These are phyloP conservation scores for Mycena venus DNA, from an alignment of 768 basidiomycete genomes.

Conservation along the genomic window DNA sequence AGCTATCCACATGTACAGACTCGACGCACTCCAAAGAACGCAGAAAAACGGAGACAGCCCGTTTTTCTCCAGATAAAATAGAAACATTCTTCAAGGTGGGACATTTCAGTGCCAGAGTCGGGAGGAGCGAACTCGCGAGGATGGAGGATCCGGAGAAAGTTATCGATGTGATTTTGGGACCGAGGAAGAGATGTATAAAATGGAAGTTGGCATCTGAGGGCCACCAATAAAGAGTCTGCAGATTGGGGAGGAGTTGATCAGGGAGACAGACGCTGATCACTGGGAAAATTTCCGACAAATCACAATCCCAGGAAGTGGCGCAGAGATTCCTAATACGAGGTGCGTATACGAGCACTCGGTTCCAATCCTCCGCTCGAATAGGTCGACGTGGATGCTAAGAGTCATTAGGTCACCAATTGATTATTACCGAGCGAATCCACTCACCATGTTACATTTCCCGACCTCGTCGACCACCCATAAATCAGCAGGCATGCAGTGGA, in stretches of 20 bases:
- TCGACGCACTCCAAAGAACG: slow-evolving; percentile 9
- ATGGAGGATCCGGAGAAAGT: slow-evolving; percentile 2
- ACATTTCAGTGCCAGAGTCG: slow-evolving; percentile 16
- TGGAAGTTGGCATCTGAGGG: not conserved
- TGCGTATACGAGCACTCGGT: not conserved
- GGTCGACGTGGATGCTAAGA: slow-evolving; percentile 2
- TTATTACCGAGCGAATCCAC: slow-evolving; percentile 7
- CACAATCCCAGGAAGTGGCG: not conserved
- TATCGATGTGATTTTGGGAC: slow-evolving; percentile 2
- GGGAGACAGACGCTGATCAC: slow-evolving; percentile 9
- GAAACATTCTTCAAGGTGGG: slow-evolving; percentile 7
- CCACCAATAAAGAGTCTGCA: slow-evolving; percentile 8
- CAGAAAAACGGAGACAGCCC: slow-evolving; percentile 6
- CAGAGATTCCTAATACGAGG: not conserved
- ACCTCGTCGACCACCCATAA: slow-evolving; percentile 1
- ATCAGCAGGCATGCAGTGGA: slow-evolving; percentile 17
- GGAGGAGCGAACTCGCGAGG: not conserved
- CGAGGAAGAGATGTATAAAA: slow-evolving; percentile 15
- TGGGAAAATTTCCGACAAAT: slow-evolving; percentile 3
- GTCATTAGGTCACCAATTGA: slow-evolving; percentile 1
- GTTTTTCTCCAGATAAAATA: not conserved
- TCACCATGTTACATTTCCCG: slow-evolving; percentile 14
- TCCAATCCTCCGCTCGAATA: slow-evolving; percentile 6
- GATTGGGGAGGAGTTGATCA: slow-evolving; percentile 13
- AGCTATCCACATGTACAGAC: not conserved